phyloP scores from a whole-genome alignment of 2,329 filamentous ascomycete species.

The Talaromyces atroroseus region DNA sequence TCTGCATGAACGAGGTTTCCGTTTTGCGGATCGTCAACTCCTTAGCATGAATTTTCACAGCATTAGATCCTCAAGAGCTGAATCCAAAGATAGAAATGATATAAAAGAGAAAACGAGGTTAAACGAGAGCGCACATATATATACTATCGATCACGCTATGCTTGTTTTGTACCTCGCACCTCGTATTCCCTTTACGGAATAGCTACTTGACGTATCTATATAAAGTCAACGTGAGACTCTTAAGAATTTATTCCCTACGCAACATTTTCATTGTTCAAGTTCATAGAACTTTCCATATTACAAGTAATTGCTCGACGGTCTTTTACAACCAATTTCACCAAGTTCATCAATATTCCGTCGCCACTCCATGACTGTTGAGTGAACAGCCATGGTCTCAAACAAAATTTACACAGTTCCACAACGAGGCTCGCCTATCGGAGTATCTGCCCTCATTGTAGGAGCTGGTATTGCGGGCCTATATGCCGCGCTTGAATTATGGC shows the following conservation, averaged over 20 bases:
- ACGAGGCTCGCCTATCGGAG: neutral
- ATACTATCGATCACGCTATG: neutral
- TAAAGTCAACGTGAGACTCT: neutral
- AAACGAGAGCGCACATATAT: neutral
- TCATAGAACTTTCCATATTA: neutral
- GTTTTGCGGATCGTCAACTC: no score
- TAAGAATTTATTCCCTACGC: neutral
- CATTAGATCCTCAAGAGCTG: neutral
- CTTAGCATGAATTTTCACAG: neutral
- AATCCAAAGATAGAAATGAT: neutral
- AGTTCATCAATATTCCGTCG: neutral
- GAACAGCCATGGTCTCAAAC: neutral
- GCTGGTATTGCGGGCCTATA: slow-evolving; percentile 5
- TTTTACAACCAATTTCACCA: neutral
- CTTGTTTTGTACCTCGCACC: slow-evolving; percentile 2
- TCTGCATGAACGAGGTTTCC: no score
- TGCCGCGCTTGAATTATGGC: slow-evolving; percentile 9
- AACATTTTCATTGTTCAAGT: neutral
- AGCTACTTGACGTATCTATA: neutral
- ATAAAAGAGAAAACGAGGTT: neutral
- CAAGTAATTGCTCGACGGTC: neutral
- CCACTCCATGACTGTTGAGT: neutral
- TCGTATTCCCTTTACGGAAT: slow-evolving; percentile 8
- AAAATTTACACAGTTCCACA: neutral
- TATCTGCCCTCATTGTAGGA: slow-evolving; percentile 9